These are phyloP conservation scores for Pseudopithomyces maydicus DNA, from an alignment of 2,329 filamentous ascomycete genomes.

Conservation along the genomic window DNA sequence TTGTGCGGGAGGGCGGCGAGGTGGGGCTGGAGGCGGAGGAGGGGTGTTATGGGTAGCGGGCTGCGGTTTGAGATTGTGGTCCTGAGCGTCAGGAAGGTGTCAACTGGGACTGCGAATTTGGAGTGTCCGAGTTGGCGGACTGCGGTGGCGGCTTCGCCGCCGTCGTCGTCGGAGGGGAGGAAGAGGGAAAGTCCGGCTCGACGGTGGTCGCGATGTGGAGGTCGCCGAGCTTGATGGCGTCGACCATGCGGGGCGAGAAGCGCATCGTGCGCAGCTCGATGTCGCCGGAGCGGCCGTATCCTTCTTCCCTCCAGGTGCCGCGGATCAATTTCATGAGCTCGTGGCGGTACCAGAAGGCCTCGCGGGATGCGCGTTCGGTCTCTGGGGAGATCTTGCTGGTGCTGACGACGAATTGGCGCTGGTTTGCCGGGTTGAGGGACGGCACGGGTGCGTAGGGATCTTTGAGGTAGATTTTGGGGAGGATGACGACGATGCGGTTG, in stretches of 20 bases:
- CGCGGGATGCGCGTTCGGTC: slow-evolving; percentile 74
- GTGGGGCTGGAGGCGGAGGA: slow-evolving; percentile 77
- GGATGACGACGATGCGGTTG: slow-evolving; percentile 74
- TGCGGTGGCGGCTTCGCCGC: slow-evolving; percentile 12
- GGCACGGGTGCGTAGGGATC: slow-evolving; percentile 80
- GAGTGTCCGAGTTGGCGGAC: slow-evolving; percentile 49
- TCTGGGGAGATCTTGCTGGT: slow-evolving; percentile 78
- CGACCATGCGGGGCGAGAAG: slow-evolving; percentile 78
- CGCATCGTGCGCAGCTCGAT: slow-evolving; percentile 79
- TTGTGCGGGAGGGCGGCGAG: slow-evolving; percentile 74
- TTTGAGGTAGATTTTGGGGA: slow-evolving; percentile 76
- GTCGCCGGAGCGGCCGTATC: slow-evolving; percentile 61
- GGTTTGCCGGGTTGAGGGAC: slow-evolving; percentile 77
- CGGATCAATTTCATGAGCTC: slow-evolving; percentile 73
- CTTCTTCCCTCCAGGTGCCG: slow-evolving; percentile 72
- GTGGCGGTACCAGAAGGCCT: slow-evolving; percentile 92
- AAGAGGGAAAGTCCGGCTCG: slow-evolving; percentile 22
- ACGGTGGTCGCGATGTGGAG: slow-evolving; percentile 64
- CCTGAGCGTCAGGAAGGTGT: slow-evolving; percentile 71
- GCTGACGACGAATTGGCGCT: slow-evolving; percentile 91
- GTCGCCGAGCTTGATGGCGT: slow-evolving; percentile 81
- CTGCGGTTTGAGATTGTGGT: slow-evolving; percentile 79
- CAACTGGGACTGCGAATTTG: slow-evolving; percentile 56
- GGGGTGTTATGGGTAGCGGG: slow-evolving; percentile 67
- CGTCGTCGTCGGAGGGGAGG: too few relatives aligned